Base-by-base conservation (phyloP, 106 monocot species). In the Platanthera zijinensis region DNA sequence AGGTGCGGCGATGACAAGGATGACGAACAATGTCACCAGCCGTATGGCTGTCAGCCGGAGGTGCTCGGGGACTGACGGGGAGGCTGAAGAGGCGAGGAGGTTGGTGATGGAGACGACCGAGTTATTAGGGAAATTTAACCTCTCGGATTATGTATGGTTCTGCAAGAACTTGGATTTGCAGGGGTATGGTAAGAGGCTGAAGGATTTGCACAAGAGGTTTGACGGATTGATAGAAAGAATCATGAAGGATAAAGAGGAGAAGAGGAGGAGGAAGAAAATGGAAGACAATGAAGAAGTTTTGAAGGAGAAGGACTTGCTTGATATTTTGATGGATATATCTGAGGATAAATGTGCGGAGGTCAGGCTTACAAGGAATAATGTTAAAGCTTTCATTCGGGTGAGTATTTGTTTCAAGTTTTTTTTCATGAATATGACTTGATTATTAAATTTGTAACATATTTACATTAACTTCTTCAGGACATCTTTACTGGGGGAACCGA, bases 1-100 rank as follows among this genome's bases (percentile, higher is more conserved):
- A 2, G 78, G 83, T 11, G 15, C 28, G 14, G 83, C 79, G 74
- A 64, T 90, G 49, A 69, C 76, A 48, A 85, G 51, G 83, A 6
- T 87, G 50, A 79, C 87, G 0, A 90, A 90, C 81, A 87, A 85
- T 51, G 74, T 53, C 10, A 84, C 85, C 11, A 75, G 52, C 50
- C 49, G 81, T 49, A 87, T 90, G 87, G 75, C 64, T 13, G 73
- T 81, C 48, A 69, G 83, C 57, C 62, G 59, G 2, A 78, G 68
- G 52, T 72, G 72, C 32, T 63, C 78, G 10, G 69, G 51, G 8
- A 50, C 69, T 1, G 81, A 80, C 3, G 77, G 12, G 50, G 79
- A 61, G 76, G 64, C 84, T 0, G 87, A 82, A 13, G 87, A 75
- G 77, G 75, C 79, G 13, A 50, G 74, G 54, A 69, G 53, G 79